Evolutionary conservation across 495 filamentous ascomycete species (phyloP), one percentile per base, ranked within the genome.

Genomic region (Talaromyces ruber): DNA sequence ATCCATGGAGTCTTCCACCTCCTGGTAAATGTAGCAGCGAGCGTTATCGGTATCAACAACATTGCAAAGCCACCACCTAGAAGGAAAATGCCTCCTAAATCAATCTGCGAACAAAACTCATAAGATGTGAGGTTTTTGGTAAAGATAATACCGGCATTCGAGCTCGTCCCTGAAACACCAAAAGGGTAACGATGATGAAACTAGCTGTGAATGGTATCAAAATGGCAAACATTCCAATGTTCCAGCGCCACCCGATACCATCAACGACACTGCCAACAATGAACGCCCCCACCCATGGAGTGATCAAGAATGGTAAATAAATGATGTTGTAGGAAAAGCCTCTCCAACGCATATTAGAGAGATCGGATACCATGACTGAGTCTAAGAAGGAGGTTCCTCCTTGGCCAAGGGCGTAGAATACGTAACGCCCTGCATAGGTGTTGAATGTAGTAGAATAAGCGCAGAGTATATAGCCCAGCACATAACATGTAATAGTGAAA

Each of bases 241-340:
- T 76, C 79, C 79, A 81, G 25, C 76, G 72, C 79, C 79, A 81
- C 28, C 78, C 78, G 52, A 81, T 79, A 0, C 76, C 76, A 7
- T 70, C 60, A 9, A 75, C 72, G 8, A 78, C 76, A 57, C 76
- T 79, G 3, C 77, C 68, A 21, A 75, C 68, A 50, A 81, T 81
- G 58, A 76, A 75, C 7, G 72, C 76, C 1, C 75, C 69, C 1
- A 75, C 64, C 76, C 77, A 81, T 0, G 77, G 74, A 0, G 74
- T 79, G 60, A 79, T 58, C 0, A 81, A 70, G 58, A 78, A 81
- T 0, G 79, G 79, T 24, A 77, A 67, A 63, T 78, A 80, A 24
- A 77, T 71, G 24, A 79, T 62, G 12, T 71, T 72, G 63, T 77
- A 79, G 50, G 71, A 71, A 61, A 81, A 75, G 14, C 73, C 79